These are phyloP conservation scores for Lablab purpureus DNA, from an alignment of 306 rosid genomes.

Conservation along the genomic window DNA sequence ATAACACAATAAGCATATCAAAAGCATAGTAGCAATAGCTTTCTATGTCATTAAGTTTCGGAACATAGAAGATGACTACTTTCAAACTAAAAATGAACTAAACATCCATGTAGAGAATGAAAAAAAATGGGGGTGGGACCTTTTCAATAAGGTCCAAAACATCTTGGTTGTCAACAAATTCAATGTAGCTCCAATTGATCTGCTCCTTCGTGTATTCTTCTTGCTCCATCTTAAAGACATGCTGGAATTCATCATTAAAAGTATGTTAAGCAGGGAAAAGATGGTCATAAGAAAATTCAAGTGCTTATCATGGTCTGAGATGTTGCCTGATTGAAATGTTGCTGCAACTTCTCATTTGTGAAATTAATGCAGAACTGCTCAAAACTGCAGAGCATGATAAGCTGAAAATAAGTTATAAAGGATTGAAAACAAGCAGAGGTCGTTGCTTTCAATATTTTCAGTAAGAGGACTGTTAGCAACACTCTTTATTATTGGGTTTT, in stretches of 20 bases:
- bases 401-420: slow-evolving; percentile 63
- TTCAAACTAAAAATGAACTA: slow-evolving; percentile 37
- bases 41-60: slow-evolving; percentile 25
- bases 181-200: slow-evolving; percentile 98
- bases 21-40: slow-evolving; percentile 28
- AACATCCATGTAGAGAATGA: slow-evolving; percentile 29
- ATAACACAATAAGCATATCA: slow-evolving; percentile 9
- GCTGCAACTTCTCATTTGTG: slow-evolving; percentile 98
- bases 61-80: slow-evolving; percentile 38
- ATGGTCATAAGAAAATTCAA: slow-evolving; percentile 33
- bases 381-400: slow-evolving; percentile 78
- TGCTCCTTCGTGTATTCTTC: slow-evolving; percentile 98
- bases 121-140: slow-evolving; percentile 52
- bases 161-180: slow-evolving; percentile 97
- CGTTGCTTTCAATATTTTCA: slow-evolving; percentile 49
- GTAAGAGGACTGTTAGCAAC: not conserved
- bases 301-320: slow-evolving; percentile 45
- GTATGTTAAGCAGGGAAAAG: slow-evolving; percentile 40
- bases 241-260: slow-evolving; percentile 67
- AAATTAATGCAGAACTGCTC: slow-evolving; percentile 99
- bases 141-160: slow-evolving; percentile 98
- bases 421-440: slow-evolving; percentile 51
- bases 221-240: slow-evolving; percentile 99
- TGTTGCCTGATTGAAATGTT: slow-evolving; percentile 95
- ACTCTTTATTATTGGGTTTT: not conserved